phyloP scores from a whole-genome alignment of 129 eudicot species.

The Arctium lappa region DNA sequence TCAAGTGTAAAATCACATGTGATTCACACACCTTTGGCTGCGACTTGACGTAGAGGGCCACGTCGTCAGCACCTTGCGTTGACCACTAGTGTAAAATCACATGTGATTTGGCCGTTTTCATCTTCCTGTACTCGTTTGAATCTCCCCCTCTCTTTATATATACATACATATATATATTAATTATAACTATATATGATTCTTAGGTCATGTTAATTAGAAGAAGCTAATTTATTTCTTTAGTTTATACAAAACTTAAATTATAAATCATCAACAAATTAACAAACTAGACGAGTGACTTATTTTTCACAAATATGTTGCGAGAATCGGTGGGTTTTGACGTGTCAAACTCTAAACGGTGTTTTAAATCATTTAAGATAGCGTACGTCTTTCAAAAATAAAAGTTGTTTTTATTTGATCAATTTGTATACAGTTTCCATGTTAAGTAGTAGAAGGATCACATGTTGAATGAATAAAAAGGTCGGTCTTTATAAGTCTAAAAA shows the following conservation, averaged over 20 bases:
- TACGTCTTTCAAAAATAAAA: neutral
- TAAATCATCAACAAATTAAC: neutral
- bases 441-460: neutral
- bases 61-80: no score
- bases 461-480: neutral
- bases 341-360: neutral
- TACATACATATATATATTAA: no score
- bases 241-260: neutral
- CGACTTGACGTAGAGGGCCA: no score
- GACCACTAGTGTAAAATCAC: no score
- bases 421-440: neutral
- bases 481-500: neutral
- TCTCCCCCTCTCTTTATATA: no score
- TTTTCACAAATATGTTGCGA: neutral
- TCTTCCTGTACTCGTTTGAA: no score
- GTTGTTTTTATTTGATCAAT: neutral
- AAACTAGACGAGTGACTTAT: neutral
- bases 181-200: no score
- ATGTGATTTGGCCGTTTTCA: no score
- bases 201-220: no score
- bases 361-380: neutral
- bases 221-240: no score
- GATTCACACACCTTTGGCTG: no score
- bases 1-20: no score
- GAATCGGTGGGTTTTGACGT: neutral